Conservation (phyloP, 2,329 filamentous ascomycete species). For the Calonectria honghensis region DNA sequence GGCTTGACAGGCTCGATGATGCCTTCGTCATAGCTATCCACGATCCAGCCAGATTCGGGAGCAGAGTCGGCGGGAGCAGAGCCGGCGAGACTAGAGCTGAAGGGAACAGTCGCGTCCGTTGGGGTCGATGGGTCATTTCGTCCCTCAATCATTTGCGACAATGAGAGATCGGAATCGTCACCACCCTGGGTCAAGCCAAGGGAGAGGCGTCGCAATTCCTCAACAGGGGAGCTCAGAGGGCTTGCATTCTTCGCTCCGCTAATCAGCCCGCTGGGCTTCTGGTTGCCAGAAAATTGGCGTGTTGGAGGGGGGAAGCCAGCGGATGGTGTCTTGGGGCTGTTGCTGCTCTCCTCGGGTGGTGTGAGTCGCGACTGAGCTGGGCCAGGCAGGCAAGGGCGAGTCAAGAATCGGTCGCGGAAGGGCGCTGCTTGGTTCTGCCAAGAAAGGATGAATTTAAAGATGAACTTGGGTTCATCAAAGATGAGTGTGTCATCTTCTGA, state of each 20-base stretch:
- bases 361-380: slow-evolving; percentile 80
- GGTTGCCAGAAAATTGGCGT: slow-evolving; percentile 68
- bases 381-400: slow-evolving; percentile 80
- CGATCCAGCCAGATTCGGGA: slow-evolving; percentile 51
- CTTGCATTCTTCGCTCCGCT: slow-evolving; percentile 71
- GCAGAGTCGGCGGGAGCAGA: slow-evolving; percentile 3
- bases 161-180: slow-evolving; percentile 48
- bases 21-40: slow-evolving; percentile 48
- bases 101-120: slow-evolving; percentile 40
- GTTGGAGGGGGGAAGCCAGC: slow-evolving; percentile 66
- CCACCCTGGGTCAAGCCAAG: slow-evolving; percentile 44
- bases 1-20: slow-evolving; percentile 68
- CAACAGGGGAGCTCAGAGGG: slow-evolving; percentile 58
- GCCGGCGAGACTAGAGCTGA: slow-evolving; percentile 8
- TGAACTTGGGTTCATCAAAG: slow-evolving; percentile 74
- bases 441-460: slow-evolving; percentile 85
- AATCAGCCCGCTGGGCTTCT: slow-evolving; percentile 66
- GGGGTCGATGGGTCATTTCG: slow-evolving; percentile 31
- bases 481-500: slow-evolving; percentile 73
- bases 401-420: slow-evolving; percentile 77
- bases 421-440: slow-evolving; percentile 75
- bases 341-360: slow-evolving; percentile 62
- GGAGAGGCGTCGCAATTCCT: slow-evolving; percentile 51
- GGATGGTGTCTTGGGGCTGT: slow-evolving; percentile 62
- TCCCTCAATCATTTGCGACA: slow-evolving; percentile 47